Evolutionary conservation across 495 filamentous ascomycete genomes (phyloP), one percentile per base, ranked within the genome.

Genomic region (Hypoxylon fragiforme): DNA sequence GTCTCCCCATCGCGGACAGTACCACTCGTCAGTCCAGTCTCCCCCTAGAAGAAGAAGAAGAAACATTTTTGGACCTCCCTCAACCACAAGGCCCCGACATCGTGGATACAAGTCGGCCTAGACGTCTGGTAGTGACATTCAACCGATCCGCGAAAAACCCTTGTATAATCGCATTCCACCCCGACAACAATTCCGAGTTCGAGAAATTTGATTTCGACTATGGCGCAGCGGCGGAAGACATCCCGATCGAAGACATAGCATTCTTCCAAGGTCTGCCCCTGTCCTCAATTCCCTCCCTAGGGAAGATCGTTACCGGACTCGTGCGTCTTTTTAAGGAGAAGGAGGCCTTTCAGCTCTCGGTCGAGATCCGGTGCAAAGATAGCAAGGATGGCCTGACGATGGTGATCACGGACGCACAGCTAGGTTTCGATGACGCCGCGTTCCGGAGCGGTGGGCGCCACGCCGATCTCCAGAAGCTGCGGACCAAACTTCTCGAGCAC

Each of bases 401-500:
- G 12, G 70, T 73, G 18, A 66, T 72, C 32, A 59, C 65, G 2
- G 22, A 31, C n/a, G 76, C 82, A 3, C 71, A 68, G 3, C 84
- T 90, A 62, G 80, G 79, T 24, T 91, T 92, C 69, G 90, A 94
- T 68, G 88, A 92, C 70, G 89, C 89, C 4, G 87, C 88, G 7
- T 86, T 82, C 64, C 78, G 81, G 39, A 86, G 81, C 69, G 74
- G 73, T 0, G 75, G 76, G 5, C 83, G 90, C 5, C 88, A 92
- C 39, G 68, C 67, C 28, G 82, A 85, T 24, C 69, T 92, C 36
- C 87, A 91, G 57, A 50, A 61, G 7, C 57, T 85, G 38, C 75
- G 85, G 14, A 75, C 83, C 41, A 66, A 67, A 9, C 65, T 71
- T 2, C 65, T 73, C 7, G 80, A 85, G 46, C 70, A 84, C 20